Percentiles rank a stretch among this genome's conserved stretches.
These are phyloP conservation scores for Taphrina deformans DNA, from an alignment of 1,139 yeast genomes.

Conservation along the genomic window DNA sequence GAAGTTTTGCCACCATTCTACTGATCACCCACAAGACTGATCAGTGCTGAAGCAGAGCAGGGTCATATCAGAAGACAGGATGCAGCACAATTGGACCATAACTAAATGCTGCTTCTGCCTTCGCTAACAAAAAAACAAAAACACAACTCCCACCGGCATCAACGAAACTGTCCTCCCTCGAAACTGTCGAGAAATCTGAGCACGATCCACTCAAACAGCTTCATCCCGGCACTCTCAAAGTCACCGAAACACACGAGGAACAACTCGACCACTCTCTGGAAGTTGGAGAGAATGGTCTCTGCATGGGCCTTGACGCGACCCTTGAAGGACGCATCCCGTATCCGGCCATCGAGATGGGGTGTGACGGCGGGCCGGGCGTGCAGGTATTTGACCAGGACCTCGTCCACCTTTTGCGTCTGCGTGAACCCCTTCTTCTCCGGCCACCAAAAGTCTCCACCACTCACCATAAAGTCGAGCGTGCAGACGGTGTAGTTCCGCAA, in stretches of 20 bases:
- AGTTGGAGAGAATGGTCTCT: neutral
- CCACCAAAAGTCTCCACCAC: constrained; percentile 34
- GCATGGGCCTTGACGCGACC: constrained; percentile 11
- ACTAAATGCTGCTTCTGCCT: neutral
- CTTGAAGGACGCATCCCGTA: constrained; percentile 4
- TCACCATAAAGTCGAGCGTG: constrained; percentile 31
- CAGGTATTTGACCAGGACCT: constrained; percentile 7
- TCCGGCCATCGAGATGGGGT: constrained; percentile 17
- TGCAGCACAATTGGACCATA: neutral
- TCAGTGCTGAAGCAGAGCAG: neutral
- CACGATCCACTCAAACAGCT: neutral
- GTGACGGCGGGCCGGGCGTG: neutral
- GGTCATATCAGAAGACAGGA: neutral
- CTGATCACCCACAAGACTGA: neutral
- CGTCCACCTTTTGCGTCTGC: constrained; percentile 24
- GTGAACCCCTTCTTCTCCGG: constrained; percentile 13
- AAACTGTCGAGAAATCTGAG: neutral
- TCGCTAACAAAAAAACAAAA: neutral
- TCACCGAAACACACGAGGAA: constrained; percentile 1
- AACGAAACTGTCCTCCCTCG: constrained; percentile 4
- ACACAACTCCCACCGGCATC: neutral
- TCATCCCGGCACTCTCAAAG: neutral
- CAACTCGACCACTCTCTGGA: neutral
- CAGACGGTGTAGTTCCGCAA: constrained; percentile 10
- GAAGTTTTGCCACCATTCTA: neutral